Evolutionary conservation across 2,329 filamentous ascomycete species (phyloP), one percentile per base, ranked within the genome.

Genomic region (Colletotrichum tropicicola): DNA sequence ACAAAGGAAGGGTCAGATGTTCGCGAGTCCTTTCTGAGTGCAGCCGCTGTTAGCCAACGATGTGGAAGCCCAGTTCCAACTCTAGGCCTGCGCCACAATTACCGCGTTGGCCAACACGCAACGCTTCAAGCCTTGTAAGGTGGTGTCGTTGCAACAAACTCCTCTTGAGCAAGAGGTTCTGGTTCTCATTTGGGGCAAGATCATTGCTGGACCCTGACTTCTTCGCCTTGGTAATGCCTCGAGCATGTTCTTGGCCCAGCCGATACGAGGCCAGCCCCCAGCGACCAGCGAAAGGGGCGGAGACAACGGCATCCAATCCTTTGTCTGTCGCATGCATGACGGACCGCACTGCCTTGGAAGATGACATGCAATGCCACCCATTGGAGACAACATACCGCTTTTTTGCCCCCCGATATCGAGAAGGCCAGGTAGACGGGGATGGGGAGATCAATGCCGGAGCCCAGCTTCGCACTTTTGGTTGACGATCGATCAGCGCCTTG

Each of bases 61-160:
- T 13, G 12, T 30, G 15, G 19, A 15, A 23, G 30, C 10, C 21
- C 19, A 27, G 15, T 21, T 21, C 3, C 57, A 44, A 17, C 32
- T 32, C 15, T 12, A 35, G 23, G n/a, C 27, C 37, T 43, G 45
- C 54, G 47, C 59, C 47, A 52, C 45, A 30, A 21, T 53, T n/a
- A 23, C 15, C 28, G 21, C 41, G n/a, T 41, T n/a, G 19, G 28
- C 27, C 41, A 48, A n/a, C 15, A 12, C 43, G 39, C 35, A n/a
- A 60, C 48, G 37, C 10, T 4, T 27, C 19, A 37, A 57, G 35
- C 59, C 43, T 62, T 47, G 35, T 28, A 5, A 27, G 35, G 41
- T 45, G 30, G 51, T 51, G 55, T 35, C 47, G 55, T 59, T 41
- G 55, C 48, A 64, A 47, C 56, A 64, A 39, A n/a, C 9, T 64